Percentiles rank a stretch among this genome's conserved stretches.
These are phyloP conservation scores for Carex kokanica DNA, from an alignment of 176 grass and related monocot species.

Conservation along the genomic window DNA sequence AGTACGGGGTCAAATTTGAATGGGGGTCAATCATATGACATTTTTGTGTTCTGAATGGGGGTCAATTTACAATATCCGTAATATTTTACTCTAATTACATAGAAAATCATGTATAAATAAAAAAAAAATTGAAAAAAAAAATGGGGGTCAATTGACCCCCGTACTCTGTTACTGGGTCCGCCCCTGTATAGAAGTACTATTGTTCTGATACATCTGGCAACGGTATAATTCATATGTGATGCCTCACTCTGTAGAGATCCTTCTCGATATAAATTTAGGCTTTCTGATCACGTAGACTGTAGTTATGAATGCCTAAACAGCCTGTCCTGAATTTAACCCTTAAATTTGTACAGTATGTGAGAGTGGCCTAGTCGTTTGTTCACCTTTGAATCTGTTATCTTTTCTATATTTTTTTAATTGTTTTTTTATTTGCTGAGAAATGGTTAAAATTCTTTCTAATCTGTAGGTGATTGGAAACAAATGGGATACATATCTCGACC, in stretches of 20 bases:
- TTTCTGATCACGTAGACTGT: background rate
- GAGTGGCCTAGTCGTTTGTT: background rate
- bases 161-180: too few species aligned
- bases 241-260: background rate
- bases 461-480: slow-evolving; percentile 94
- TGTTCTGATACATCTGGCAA: background rate
- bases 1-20: too few species aligned
- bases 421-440: background rate
- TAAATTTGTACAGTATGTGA: background rate
- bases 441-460: background rate
- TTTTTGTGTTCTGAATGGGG: too few species aligned
- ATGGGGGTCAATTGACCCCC: too few species aligned
- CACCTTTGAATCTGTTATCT: background rate
- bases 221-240: background rate
- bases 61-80: too few species aligned
- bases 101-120: too few species aligned
- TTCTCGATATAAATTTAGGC: background rate
- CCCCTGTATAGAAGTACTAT: background rate
- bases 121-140: too few species aligned
- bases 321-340: background rate
- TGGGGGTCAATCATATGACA: too few species aligned
- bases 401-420: background rate
- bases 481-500: slow-evolving; percentile 83
- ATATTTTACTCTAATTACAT: too few species aligned
- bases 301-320: background rate